These are phyloP conservation scores for Trametopsis cervina DNA, from an alignment of 768 basidiomycete genomes.

Conservation along the genomic window DNA sequence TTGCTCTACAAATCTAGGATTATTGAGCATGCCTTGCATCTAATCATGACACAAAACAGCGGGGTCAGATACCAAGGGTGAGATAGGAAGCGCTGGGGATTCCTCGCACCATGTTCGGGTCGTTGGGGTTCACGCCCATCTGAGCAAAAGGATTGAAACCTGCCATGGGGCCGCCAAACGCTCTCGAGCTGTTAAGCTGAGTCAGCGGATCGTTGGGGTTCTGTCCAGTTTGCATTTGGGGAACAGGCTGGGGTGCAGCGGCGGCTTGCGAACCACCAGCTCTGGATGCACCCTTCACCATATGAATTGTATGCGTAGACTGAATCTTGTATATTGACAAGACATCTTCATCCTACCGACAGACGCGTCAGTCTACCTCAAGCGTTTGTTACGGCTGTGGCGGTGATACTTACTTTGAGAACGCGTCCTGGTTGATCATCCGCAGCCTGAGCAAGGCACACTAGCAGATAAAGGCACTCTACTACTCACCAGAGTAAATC, in stretches of 20 bases:
- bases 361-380: no score
- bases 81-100: neutral
- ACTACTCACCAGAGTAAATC: slow-evolving; percentile 80
- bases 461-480: neutral
- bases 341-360: slow-evolving; percentile 69
- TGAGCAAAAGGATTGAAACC: slow-evolving; percentile 90
- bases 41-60: slow-evolving; percentile 21
- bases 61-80: neutral
- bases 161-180: slow-evolving; percentile 66
- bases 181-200: slow-evolving; percentile 69
- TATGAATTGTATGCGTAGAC: slow-evolving; percentile 81
- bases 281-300: slow-evolving; percentile 82
- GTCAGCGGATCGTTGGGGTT: slow-evolving; percentile 84
- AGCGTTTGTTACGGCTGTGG: no score
- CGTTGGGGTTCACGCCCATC: slow-evolving; percentile 85
- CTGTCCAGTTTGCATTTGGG: slow-evolving; percentile 88
- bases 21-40: slow-evolving; percentile 83
- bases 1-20: slow-evolving; percentile 78
- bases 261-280: slow-evolving; percentile 29
- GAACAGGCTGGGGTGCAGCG: slow-evolving; percentile 50
- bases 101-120: slow-evolving; percentile 88
- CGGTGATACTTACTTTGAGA: slow-evolving; percentile 45
- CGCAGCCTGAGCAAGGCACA: neutral
- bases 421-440: slow-evolving; percentile 57
- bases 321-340: slow-evolving; percentile 88